Percentiles rank a stretch among this genome's conserved stretches.
Conservation (phyloP, 345 rosid genomes). For the Aegle marmelos region DNA sequence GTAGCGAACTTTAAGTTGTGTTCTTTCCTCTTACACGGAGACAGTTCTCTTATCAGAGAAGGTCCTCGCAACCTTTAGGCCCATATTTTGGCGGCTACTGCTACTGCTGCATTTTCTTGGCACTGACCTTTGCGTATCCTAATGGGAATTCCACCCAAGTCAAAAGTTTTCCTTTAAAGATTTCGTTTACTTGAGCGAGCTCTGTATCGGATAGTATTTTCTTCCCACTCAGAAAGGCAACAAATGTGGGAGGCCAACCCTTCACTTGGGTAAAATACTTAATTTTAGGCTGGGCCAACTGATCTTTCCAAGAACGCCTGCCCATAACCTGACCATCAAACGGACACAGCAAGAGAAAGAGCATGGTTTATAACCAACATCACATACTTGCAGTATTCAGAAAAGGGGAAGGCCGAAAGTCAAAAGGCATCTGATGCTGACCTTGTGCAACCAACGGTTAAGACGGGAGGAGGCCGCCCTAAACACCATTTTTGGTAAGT, state of each 20-base stretch:
- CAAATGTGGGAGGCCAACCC: slow-evolving; percentile 96
- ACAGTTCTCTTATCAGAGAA: slow-evolving; percentile 59
- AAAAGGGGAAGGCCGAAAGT: background rate
- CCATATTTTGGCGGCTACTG: slow-evolving; percentile 22
- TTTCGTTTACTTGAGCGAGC: slow-evolving; percentile 62
- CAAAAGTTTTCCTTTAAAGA: slow-evolving; percentile 93
- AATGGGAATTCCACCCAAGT: slow-evolving; percentile 88
- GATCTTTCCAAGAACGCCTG: slow-evolving; percentile 95
- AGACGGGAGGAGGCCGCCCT: slow-evolving; percentile 86
- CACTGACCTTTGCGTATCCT: slow-evolving; percentile 75
- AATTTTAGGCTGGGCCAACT: slow-evolving; percentile 80
- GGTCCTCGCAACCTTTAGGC: slow-evolving; percentile 31
- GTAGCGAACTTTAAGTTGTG: background rate
- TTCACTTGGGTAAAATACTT: slow-evolving; percentile 97
- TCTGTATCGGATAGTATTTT: slow-evolving; percentile 63
- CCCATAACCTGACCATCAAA: slow-evolving; percentile 65
- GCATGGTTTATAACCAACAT: background rate
- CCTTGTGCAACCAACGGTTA: slow-evolving; percentile 93
- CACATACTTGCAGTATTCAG: background rate
- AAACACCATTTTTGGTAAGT: slow-evolving; percentile 86
- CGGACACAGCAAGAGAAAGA: background rate
- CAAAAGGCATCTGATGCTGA: slow-evolving; percentile 18
- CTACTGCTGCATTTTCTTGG: slow-evolving; percentile 24
- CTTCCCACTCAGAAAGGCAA: slow-evolving; percentile 77
- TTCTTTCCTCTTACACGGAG: slow-evolving; percentile 10